Base-by-base conservation (phyloP, 2,329 filamentous ascomycete genomes). In the Cercospora canescens region DNA sequence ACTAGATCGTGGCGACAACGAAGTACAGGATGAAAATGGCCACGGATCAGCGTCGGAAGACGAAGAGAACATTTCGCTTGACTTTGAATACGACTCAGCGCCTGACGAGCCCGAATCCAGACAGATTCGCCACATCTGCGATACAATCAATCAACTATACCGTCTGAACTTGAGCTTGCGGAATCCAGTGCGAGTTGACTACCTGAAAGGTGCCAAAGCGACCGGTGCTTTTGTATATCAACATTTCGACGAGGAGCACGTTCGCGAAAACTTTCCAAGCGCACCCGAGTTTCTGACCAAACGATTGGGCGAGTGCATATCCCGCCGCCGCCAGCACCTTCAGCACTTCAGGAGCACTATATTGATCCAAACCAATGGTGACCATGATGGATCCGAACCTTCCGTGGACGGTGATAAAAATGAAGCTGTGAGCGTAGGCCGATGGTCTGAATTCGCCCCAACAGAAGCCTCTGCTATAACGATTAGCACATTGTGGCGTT, bases 341-440 rank as follows among this genome's bases (percentile, higher is more conserved):
- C 73, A 68, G 4, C 79, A 79, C n/a, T n/a, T 59, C 69, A 77
- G 14, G 78, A 79, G 62, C 73, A 76, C 48, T n/a, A 37, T 72
- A 2, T 78, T 0, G 6, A 11, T n/a, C 11, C 1, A 14, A n/a
- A n/a, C n/a, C n/a, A n/a, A n/a, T n/a, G n/a, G n/a, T n/a, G n/a
- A n/a, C n/a, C n/a, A n/a, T n/a, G n/a, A n/a, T n/a, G n/a, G n/a
- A n/a, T n/a, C 41, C 4, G 18, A 26, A 5, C 6, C 41, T 21
- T 48, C 41, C 12, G 3, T 26, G 4, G 21, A 48, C 6, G 18
- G 14, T 21, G 21, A 48, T 14, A 11, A 26, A 26, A 12, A 11
- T 14, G 18, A 14, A 6, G 6, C 6, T 12, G 24, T 14, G 41
- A 12, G 21, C 6, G 4, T 48, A 11, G 9, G 18, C 5, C 21